A percentile compares a stretch with the other conserved stretches of the same genome.
Conservation (phyloP, 2,329 filamentous ascomycete species). For the Exophiala sp. region DNA sequence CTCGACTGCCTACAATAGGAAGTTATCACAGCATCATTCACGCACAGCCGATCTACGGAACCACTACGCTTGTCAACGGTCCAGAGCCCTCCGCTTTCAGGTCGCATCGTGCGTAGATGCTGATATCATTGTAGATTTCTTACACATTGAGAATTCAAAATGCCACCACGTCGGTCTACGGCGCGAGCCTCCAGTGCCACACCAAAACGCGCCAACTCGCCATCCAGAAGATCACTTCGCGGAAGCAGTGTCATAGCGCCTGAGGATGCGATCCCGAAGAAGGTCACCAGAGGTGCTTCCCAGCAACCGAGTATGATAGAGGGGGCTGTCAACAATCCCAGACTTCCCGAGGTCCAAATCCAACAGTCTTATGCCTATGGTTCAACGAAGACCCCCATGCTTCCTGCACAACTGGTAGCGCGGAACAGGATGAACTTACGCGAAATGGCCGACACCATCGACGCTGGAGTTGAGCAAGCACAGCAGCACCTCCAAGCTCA, state of each 20-base stretch:
- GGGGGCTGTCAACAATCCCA: slow-evolving; percentile 28
- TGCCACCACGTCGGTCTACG: slow-evolving; percentile 25
- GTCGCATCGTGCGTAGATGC: no score
- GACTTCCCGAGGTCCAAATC: slow-evolving; percentile 36
- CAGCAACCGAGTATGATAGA: slow-evolving; percentile 17
- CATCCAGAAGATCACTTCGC: slow-evolving; percentile 14
- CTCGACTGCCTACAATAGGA: neutral
- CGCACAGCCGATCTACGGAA: neutral
- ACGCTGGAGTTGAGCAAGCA: slow-evolving; percentile 31
- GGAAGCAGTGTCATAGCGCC: slow-evolving; percentile 11
- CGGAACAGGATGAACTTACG: slow-evolving; percentile 31
- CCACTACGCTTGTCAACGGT: no score
- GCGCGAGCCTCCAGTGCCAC: slow-evolving; percentile 18
- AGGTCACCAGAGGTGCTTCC: slow-evolving; percentile 18
- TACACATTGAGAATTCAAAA: neutral
- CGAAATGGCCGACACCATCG: slow-evolving; percentile 35
- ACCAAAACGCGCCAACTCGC: slow-evolving; percentile 15
- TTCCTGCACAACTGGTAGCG: slow-evolving; percentile 35
- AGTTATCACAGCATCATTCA: no score
- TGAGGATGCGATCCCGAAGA: slow-evolving; percentile 15
- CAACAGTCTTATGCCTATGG: slow-evolving; percentile 41
- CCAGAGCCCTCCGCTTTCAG: no score
- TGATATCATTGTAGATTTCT: neutral
- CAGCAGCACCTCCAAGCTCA: slow-evolving; percentile 24
- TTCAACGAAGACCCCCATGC: slow-evolving; percentile 33